Conservation (phyloP, 345 rosid species). For the Salix dunnii region DNA sequence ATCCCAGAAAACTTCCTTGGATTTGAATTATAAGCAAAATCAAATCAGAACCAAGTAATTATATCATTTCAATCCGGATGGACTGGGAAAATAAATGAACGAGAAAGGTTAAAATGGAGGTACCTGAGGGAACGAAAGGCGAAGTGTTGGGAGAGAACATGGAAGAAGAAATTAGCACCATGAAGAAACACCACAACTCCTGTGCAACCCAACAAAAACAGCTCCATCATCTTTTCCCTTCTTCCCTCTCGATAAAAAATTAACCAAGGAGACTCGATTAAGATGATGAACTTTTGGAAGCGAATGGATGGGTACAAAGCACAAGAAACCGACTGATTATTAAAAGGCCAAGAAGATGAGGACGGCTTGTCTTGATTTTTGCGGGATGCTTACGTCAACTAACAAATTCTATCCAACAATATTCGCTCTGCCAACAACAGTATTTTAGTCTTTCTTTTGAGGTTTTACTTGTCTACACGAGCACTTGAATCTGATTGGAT, state of each 20-base stretch:
- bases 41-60: not conserved
- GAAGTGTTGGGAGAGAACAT: slow-evolving; percentile 44
- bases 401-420: no score
- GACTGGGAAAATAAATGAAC: not conserved
- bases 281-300: no score
- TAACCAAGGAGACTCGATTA: not conserved
- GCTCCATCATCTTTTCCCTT: slow-evolving; percentile 39
- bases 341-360: no score
- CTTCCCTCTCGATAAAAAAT: not conserved
- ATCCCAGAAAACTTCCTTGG: no score
- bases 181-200: slow-evolving; percentile 62
- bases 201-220: slow-evolving; percentile 49
- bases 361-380: no score
- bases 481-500: not conserved
- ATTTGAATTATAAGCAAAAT: no score
- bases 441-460: not conserved
- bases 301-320: no score
- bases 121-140: slow-evolving; percentile 55
- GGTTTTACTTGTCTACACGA: not conserved
- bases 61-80: not conserved
- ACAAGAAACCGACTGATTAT: no score
- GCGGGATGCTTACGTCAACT: no score
- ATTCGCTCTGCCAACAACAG: no score
- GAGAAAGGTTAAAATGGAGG: no score
- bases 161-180: slow-evolving; percentile 63